These are phyloP conservation scores for Rhodotorula paludigena DNA, from an alignment of 768 basidiomycete genomes.

Conservation along the genomic window DNA sequence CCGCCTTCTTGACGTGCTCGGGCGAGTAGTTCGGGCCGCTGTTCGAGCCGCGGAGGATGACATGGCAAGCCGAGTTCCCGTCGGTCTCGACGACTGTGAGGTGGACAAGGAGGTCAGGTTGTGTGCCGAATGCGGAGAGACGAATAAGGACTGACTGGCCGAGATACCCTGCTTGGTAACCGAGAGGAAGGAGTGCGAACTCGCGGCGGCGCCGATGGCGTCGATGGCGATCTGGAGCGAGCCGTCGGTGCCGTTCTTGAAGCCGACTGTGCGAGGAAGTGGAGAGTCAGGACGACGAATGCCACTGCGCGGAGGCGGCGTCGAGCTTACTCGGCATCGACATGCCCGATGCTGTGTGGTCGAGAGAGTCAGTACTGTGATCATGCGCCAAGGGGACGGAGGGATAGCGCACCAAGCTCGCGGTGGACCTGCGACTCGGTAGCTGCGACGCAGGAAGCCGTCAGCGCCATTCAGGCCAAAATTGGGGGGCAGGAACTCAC, in stretches of 20 bases:
- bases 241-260: constrained; percentile 98
- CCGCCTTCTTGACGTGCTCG: constrained; percentile 71
- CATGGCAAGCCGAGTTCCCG: constrained; percentile 85
- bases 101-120: not conserved
- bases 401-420: constrained; percentile 54
- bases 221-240: constrained; percentile 74
- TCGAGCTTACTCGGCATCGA: constrained; percentile 25
- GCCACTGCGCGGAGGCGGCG: not conserved
- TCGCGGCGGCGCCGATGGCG: constrained; percentile 84
- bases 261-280: constrained; percentile 92
- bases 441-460: constrained; percentile 42
- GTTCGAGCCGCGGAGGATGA: constrained; percentile 86
- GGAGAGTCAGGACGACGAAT: constrained; percentile 53
- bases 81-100: constrained; percentile 75
- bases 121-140: too few species aligned
- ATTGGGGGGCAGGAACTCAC: constrained; percentile 41
- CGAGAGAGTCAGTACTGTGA: not conserved
- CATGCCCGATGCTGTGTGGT: constrained; percentile 38
- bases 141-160: constrained; percentile 53
- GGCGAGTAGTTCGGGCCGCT: constrained; percentile 83
- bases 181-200: constrained; percentile 89
- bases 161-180: constrained; percentile 95
- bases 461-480: not conserved
- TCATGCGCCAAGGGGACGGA: rapidly evolving
- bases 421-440: constrained; percentile 89